Conservation (phyloP, 2,329 filamentous ascomycete species). For the Incumbomyces lentus region DNA sequence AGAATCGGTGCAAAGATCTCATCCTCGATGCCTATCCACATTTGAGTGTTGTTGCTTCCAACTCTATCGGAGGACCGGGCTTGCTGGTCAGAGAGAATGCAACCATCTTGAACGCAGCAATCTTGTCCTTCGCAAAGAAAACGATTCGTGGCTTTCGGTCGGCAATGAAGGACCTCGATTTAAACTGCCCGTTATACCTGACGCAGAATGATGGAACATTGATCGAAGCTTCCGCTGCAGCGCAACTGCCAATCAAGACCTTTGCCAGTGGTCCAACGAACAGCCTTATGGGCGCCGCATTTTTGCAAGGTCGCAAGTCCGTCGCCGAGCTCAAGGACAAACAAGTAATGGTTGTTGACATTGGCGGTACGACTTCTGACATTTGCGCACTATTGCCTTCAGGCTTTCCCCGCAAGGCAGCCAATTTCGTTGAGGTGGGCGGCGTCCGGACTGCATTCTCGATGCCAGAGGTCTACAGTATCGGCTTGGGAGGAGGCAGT, state of each 20-base stretch:
- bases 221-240: constrained; percentile 43
- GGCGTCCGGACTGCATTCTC: constrained; percentile 51
- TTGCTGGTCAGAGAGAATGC: constrained; percentile 53
- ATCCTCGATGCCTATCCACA: constrained; percentile 29
- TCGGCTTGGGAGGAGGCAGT: constrained; percentile 48
- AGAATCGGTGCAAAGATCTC: constrained; percentile 31
- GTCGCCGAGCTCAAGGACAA: constrained; percentile 11
- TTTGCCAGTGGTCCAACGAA: constrained; percentile 57
- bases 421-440: constrained; percentile 48
- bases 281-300: constrained; percentile 53
- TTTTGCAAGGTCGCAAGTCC: constrained; percentile 35
- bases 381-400: constrained; percentile 48
- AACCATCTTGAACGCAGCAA: constrained; percentile 53
- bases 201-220: constrained; percentile 57
- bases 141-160: constrained; percentile 48
- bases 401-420: constrained; percentile 51
- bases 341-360: constrained; percentile 43
- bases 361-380: constrained; percentile 53
- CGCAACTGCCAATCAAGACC: constrained; percentile 48
- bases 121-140: constrained; percentile 46
- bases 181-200: constrained; percentile 48
- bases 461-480: constrained; percentile 46
- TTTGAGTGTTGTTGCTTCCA: constrained; percentile 34
- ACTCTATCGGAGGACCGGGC: constrained; percentile 36
- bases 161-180: constrained; percentile 40